A percentile compares a stretch with the other conserved stretches of the same genome.
Evolutionary conservation across 805 yeast genomes (phyloP).

Genomic region (Pichia membranifaciens): DNA sequence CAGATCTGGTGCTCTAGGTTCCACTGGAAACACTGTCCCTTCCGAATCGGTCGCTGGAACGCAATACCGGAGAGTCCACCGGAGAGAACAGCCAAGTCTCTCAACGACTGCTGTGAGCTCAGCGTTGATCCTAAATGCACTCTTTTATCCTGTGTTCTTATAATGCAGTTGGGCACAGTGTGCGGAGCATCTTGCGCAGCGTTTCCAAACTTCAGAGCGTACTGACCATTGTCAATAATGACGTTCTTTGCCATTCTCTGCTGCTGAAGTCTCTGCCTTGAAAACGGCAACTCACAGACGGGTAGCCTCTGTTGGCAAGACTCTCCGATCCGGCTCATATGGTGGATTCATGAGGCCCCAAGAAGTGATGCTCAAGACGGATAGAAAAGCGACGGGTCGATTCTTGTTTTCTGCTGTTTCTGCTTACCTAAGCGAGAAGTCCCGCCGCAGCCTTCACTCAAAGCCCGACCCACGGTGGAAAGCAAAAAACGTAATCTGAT

Average conservation of each 20-base stretch:
- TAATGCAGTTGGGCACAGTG: conserved; percentile 61
- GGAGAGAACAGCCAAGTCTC: conserved; percentile 41
- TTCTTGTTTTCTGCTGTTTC: no score
- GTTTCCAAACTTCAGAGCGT: conserved; percentile 64
- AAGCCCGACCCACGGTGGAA: no score
- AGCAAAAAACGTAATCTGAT: no score
- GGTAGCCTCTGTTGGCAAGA: no score
- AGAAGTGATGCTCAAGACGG: no score
- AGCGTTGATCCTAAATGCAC: conserved; percentile 69
- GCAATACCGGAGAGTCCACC: conserved; percentile 49
- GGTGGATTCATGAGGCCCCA: no score
- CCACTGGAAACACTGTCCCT: conserved; percentile 89
- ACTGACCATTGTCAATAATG: conserved; percentile 87
- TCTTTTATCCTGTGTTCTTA: conserved; percentile 69
- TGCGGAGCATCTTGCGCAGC: conserved; percentile 39
- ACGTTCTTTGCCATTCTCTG: conserved; percentile 28
- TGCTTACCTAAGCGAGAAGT: no score
- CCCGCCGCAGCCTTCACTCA: no score
- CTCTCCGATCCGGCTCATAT: no score
- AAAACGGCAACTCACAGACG: no score
- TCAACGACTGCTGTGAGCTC: conserved; percentile 29
- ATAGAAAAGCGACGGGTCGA: no score
- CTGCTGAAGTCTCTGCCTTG: neutral
- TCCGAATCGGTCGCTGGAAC: conserved; percentile 77
- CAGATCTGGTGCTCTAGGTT: conserved; percentile 82